phyloP scores from a whole-genome alignment of 352 stramenopile species.

The Phytophthora citricola region DNA sequence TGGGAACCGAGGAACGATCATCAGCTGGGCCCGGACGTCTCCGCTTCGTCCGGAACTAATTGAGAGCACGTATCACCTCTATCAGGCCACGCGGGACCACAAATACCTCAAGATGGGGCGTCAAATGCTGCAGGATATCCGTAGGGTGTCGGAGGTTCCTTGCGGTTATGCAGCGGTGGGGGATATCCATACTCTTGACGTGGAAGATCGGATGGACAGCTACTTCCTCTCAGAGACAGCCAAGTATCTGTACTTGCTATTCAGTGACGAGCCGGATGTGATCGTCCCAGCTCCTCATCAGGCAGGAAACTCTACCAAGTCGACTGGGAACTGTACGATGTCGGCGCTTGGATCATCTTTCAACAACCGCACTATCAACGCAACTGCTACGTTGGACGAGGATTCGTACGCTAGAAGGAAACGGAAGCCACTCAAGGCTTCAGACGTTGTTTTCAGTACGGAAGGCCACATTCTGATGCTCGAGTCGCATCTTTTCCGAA shows the following conservation, averaged over 20 bases:
- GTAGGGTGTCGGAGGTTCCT: slow-evolving; percentile 83
- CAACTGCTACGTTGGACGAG: slow-evolving; percentile 13
- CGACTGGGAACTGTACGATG: slow-evolving; percentile 6
- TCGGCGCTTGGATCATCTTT: slow-evolving; percentile 4
- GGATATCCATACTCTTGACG: slow-evolving; percentile 88
- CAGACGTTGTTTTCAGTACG: slow-evolving; percentile 83
- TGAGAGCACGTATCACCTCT: slow-evolving; percentile 97
- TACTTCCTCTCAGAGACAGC: slow-evolving; percentile 99
- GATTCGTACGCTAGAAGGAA: slow-evolving; percentile 19
- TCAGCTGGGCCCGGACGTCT: slow-evolving; percentile 85
- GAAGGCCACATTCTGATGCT: slow-evolving; percentile 84
- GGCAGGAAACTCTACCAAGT: slow-evolving; percentile 2
- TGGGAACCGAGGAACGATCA: slow-evolving; percentile 52
- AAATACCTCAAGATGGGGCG: slow-evolving; percentile 91
- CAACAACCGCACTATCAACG: slow-evolving; percentile 12
- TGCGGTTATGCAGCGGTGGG: slow-evolving; percentile 95
- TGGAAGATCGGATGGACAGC: slow-evolving; percentile 98
- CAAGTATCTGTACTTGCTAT: slow-evolving; percentile 99
- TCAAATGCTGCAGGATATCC: slow-evolving; percentile 89
- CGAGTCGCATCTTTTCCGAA: slow-evolving; percentile 59
- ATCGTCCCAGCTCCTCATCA: slow-evolving; percentile 56
- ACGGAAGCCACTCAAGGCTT: slow-evolving; percentile 58
- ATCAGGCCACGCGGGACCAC: slow-evolving; percentile 88
- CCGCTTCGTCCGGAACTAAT: slow-evolving; percentile 97
- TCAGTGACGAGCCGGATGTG: slow-evolving; percentile 91